Base-by-base conservation (phyloP, 257 asterid genomes). In the Prunella vulgaris region DNA sequence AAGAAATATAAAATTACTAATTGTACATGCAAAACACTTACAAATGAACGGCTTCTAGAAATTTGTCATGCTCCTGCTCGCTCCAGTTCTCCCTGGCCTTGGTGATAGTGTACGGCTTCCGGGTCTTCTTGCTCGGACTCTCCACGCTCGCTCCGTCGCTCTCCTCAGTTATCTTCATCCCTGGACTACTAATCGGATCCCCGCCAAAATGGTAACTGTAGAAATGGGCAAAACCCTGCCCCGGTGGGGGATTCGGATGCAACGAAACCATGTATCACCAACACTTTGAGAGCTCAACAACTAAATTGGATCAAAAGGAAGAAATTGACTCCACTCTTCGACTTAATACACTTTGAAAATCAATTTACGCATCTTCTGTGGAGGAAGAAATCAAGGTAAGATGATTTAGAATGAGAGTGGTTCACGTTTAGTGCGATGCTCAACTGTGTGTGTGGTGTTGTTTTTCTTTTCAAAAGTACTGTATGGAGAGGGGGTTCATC, bases 81-180 rank as follows among this genome's bases (percentile, higher is more conserved):
- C 81, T 88, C 97, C 96, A 90, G 83, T 84, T 90, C 81, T 90
- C 96, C 42, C 96, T 84, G 58, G 92, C 84, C 87, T 90, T 90
- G 5, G 96, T 90, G 60, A 90, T 88, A 1, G 97, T 88, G 73
- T 90, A 90, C 2, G 92, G 97, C 81, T 90, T 90, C 58, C 96
- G 80, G 33, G 80, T 79, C 86, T 86, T 88, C 90, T 80, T 83
- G 51, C 66, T 74, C 30, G 75, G 81, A 58, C 85, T 91, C 58
- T 86, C 96, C 66, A 21, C 33, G 40, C 73, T 78, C 40, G 77
- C 62, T 49, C 70, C 81, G 59, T 70, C 42, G 76, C 69, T 74
- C 79, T 28, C 22, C 28, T 72, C 65, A 37, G 51, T 42, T 17
- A 18, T 66, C 51, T 44, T 66, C 60, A 24, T 40, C 60, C 17